Conservation (phyloP, 768 basidiomycete genomes). For the Chalciporus chontae region DNA sequence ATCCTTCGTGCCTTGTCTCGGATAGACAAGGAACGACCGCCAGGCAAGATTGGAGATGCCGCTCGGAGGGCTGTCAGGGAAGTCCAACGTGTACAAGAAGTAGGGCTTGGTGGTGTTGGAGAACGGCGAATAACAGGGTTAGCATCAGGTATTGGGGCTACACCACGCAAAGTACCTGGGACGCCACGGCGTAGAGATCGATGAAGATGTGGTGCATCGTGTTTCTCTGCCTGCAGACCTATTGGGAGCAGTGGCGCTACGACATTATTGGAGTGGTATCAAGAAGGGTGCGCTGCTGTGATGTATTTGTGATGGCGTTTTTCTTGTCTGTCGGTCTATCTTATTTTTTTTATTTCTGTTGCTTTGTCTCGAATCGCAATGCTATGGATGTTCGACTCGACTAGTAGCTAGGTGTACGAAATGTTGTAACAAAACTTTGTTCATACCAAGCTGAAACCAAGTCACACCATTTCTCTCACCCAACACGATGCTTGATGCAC, state of each 20-base stretch:
- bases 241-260: background rate
- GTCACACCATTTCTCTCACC: background rate
- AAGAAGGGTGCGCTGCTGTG: constrained; percentile 5
- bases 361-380: constrained; percentile 27
- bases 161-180: constrained; percentile 56
- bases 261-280: background rate
- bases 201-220: constrained; percentile 11
- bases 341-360: constrained; percentile 32
- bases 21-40: constrained; percentile 64
- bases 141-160: constrained; percentile 38
- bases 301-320: constrained; percentile 25
- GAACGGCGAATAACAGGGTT: constrained; percentile 56
- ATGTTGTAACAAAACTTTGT: background rate
- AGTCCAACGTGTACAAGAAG: constrained; percentile 62
- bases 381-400: constrained; percentile 27
- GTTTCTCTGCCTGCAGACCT: background rate
- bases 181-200: constrained; percentile 48
- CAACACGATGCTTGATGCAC: too few relatives aligned
- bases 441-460: background rate
- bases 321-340: constrained; percentile 19
- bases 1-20: constrained; percentile 65
- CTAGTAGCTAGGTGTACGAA: too few relatives aligned
- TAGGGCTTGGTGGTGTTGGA: constrained; percentile 44
- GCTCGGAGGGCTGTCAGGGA: constrained; percentile 67
- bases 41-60: constrained; percentile 65